A percentile compares a stretch with the other conserved stretches of the same genome.
Evolutionary conservation across 257 asterid species (phyloP).

Genomic region (Hygrophila difformis): DNA sequence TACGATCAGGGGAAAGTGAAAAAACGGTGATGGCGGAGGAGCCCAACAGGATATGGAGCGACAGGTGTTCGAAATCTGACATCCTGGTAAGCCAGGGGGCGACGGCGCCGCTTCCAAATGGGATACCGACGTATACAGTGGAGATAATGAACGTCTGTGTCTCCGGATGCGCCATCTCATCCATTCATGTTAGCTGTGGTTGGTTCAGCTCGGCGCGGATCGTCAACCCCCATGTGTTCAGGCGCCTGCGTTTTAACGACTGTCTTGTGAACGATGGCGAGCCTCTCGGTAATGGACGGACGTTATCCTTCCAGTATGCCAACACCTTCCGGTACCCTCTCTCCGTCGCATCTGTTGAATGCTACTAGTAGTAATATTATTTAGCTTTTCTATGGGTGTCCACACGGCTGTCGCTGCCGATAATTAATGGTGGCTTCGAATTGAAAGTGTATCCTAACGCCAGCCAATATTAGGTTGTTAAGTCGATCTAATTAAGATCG

Average conservation of each 20-base stretch:
- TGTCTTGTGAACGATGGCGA: conserved; percentile 71
- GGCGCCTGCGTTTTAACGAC: conserved; percentile 50
- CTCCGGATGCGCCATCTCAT: conserved; percentile 52
- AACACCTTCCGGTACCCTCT: conserved; percentile 62
- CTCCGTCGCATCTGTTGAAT: conserved; percentile 47
- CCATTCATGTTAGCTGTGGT: conserved; percentile 64
- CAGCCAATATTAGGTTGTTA: too few relatives aligned
- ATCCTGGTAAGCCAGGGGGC: conserved; percentile 60
- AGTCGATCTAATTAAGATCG: too few relatives aligned
- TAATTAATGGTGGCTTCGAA: too few relatives aligned
- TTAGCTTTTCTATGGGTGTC: background rate
- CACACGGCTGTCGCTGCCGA: too few relatives aligned
- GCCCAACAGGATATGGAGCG: conserved; percentile 70
- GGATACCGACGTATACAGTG: conserved; percentile 79
- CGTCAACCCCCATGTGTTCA: conserved; percentile 61
- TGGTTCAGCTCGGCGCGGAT: conserved; percentile 90
- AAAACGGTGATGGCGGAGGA: conserved; percentile 16
- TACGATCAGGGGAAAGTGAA: too few relatives aligned
- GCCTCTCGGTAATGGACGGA: conserved; percentile 46
- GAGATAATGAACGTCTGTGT: conserved; percentile 63
- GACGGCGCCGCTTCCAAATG: conserved; percentile 64
- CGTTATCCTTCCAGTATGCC: conserved; percentile 68
- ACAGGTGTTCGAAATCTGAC: conserved; percentile 60
- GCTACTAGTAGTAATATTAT: too few relatives aligned
- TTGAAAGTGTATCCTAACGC: too few relatives aligned